Base-by-base conservation (phyloP, 139 green algal genomes). In the Gonium pectorale region DNA sequence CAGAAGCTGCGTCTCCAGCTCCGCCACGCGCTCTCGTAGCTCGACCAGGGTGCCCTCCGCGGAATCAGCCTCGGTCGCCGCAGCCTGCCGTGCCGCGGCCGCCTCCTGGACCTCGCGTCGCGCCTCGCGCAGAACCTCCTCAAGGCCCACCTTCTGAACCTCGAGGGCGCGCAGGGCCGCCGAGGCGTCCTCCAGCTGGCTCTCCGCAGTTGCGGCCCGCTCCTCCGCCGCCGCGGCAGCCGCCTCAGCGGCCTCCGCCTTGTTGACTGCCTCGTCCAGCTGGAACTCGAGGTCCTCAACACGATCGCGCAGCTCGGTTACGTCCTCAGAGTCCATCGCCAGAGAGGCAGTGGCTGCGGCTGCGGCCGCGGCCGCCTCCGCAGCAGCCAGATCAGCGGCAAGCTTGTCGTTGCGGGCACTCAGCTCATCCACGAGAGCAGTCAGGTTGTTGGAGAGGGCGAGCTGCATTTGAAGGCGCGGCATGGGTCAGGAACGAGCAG, bases 141-240 rank as follows among this genome's bases (percentile, higher is more conserved):
- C 83, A 40, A 88, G 44, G 0, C 83, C 67, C 5, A 44, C 78
- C 38, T 71, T 79, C 66, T 88, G 83, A 24, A 78, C 71, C 73
- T 77, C 63, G 0, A 88, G 27, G 27, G 62, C 74, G 22, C 72
- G 64, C 54, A 85, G 66, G 29, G 83, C 83, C 33, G 74, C 83
- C 56, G 38, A 22, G 24, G 67, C 54, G 33, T 88, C 83, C 83
- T 88, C 83, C 56, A 88, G 64, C 73, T 79, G 66, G 31, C 72
- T 79, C 40, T 72, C 49, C 49, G 75, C 22, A 4, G 41, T 38
- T 17, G 71, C 83, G 3, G 24, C 38, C 41, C 73, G 49, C 66
- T 85, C 60, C 22, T 44, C 24, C 27, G 83, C 73, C 21, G 56
- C 46, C 19, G 51, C 80, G 15, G 33, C 49, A 26, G 56, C 51